A percentile compares a stretch with the other conserved stretches of the same genome.
Evolutionary conservation across 164 flowering plant species (phyloP).

Genomic region (Sextonia rubra): DNA sequence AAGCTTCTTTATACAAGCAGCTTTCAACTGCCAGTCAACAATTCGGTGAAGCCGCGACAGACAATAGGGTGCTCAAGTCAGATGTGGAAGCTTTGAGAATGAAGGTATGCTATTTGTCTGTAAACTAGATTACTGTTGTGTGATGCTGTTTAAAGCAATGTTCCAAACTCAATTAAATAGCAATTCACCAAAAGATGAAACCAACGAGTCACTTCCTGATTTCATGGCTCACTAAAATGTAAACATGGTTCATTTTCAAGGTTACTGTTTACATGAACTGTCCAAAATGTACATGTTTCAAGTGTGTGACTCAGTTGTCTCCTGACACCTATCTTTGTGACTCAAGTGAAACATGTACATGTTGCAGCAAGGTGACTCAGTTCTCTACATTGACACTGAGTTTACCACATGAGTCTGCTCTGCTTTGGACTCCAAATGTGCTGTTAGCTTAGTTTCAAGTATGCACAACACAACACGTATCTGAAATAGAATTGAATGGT

Average conservation of each 20-base stretch:
- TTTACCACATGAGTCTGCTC: background rate
- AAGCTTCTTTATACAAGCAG: slow-evolving; percentile 54
- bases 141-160: background rate
- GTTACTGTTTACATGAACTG: background rate
- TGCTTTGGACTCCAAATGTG: background rate
- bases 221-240: background rate
- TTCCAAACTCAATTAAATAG: background rate
- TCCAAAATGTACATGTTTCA: background rate
- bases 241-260: background rate
- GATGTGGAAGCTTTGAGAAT: slow-evolving; percentile 78
- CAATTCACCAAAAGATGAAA: background rate
- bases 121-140: background rate
- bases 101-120: slow-evolving; percentile 34
- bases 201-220: background rate
- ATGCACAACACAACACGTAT: background rate
- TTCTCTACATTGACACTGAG: background rate
- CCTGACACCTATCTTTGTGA: no score
- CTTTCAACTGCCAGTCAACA: slow-evolving; percentile 52
- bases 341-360: no score
- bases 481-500: background rate
- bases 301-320: no score
- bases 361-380: no score
- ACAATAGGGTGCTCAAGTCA: slow-evolving; percentile 67
- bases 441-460: background rate
- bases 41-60: slow-evolving; percentile 47